Conservation (phyloP, 352 stramenopile genomes). For the Phytophthora europaea region DNA sequence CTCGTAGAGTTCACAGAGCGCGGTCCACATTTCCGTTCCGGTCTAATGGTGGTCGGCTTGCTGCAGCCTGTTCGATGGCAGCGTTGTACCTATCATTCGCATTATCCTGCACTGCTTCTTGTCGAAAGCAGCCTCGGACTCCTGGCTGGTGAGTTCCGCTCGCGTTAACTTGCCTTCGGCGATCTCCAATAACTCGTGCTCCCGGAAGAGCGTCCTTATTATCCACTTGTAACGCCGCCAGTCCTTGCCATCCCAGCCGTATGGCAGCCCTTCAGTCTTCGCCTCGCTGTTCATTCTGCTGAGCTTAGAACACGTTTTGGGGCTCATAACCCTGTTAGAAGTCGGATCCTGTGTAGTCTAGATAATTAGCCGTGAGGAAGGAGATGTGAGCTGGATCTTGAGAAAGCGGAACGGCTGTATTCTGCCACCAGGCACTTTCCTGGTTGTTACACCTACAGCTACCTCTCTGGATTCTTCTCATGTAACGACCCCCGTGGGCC, state of each 20-base stretch:
- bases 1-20: slow-evolving; percentile 7
- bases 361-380: no score
- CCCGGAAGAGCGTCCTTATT: not conserved
- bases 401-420: no score
- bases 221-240: slow-evolving; percentile 9
- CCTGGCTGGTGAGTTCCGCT: not conserved
- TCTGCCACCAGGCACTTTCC: no score
- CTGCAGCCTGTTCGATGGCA: slow-evolving; percentile 2
- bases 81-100: slow-evolving; percentile 9
- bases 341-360: no score
- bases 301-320: not conserved
- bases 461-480: no score
- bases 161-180: not conserved
- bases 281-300: not conserved
- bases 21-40: slow-evolving; percentile 2
- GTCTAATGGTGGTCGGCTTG: slow-evolving; percentile 1
- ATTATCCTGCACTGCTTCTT: slow-evolving; percentile 15
- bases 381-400: no score
- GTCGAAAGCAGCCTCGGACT: not conserved
- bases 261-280: not conserved
- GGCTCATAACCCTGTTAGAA: slow-evolving; percentile 16
- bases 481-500: no score
- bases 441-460: no score
- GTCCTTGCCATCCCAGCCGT: slow-evolving; percentile 15
- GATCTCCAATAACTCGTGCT: slow-evolving; percentile 1